Evolutionary conservation across 108 stramenopile species (phyloP).

Genomic region (Chaetoceros muelleri): DNA sequence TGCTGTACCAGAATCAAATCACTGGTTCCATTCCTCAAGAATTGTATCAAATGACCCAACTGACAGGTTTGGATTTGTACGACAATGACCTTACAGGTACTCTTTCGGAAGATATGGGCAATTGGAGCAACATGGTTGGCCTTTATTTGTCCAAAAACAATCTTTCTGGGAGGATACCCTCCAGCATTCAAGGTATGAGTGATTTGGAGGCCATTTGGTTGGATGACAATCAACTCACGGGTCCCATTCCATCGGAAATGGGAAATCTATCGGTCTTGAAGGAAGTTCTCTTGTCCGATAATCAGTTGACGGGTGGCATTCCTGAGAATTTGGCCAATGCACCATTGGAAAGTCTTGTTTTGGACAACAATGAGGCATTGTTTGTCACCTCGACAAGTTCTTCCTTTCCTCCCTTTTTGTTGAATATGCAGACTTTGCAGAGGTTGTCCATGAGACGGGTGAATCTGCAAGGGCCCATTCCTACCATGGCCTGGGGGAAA

Average conservation of each 20-base stretch:
- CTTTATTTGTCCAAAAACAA: constrained; percentile 47
- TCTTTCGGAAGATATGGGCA: constrained; percentile 4
- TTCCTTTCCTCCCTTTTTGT: not conserved
- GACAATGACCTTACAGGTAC: constrained; percentile 33
- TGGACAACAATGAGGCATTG: not conserved
- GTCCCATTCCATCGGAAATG: constrained; percentile 52
- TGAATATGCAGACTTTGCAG: not conserved
- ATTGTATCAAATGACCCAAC: constrained; percentile 25
- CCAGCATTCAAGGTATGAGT: constrained; percentile 9
- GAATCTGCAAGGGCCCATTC: not conserved
- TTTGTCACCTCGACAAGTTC: not conserved
- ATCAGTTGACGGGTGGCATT: constrained; percentile 27
- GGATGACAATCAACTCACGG: constrained; percentile 33
- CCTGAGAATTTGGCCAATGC: constrained; percentile 14
- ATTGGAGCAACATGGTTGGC: constrained; percentile 12
- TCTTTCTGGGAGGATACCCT: constrained; percentile 29
- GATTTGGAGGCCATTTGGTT: constrained; percentile 28
- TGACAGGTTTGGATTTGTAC: constrained; percentile 48
- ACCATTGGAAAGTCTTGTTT: not conserved
- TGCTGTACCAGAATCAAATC: constrained; percentile 51
- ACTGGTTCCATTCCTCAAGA: constrained; percentile 39
- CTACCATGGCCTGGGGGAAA: constrained; percentile 1
- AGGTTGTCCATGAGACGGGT: not conserved
- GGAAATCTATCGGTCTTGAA: constrained; percentile 16
- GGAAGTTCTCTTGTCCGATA: constrained; percentile 10